Base-by-base conservation (phyloP, 352 stramenopile genomes). In the Phytophthora brassicae region DNA sequence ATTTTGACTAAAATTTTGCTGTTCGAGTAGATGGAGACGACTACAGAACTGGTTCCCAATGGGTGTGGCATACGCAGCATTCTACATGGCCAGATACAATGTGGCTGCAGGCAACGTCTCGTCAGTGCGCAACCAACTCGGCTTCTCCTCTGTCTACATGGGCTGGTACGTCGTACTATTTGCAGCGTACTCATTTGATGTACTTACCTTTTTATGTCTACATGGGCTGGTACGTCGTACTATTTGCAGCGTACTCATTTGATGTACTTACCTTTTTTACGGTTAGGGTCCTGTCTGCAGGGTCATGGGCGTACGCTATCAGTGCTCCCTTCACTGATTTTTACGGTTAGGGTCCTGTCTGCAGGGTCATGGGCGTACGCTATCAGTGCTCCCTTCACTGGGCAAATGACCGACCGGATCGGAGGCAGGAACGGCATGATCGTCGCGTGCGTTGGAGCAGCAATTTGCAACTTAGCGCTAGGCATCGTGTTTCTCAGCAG, bases 1-100 rank as follows among this genome's bases (percentile, higher is more conserved):
- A n/a, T n/a, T n/a, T n/a, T n/a, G n/a, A n/a, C n/a, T n/a, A n/a
- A n/a, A n/a, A n/a, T 47, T 46, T 24, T 58, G 33, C 3, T 39
- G 5, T 22, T 66, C 9, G 35, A 35, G 8, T 46, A 80, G 74
- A 70, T 89, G 77, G 79, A 75, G 82, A 20, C 77, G 82, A 35
- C 67, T 89, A 17, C 70, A 83, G 56, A 89, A 92, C 59, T 89
- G 78, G 78, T 88, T 92, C 62, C 79, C 82, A 6, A 87, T 92
- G 77, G 80, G 83, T 36, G 56, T 90, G 12, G 80, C 80, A 24
- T 89, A 92, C 53, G 78, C 82, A 1, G 78, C 79, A 20, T 92
- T 92, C 66, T 89, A 92, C 71, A 92, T 89, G 82, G 78, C 82
- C 29, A 69, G 82, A 14, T 92, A 92, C 60, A 81, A 89, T 43